Base-by-base conservation (phyloP, 2,329 filamentous ascomycete genomes). In the Sporothrix phasma region DNA sequence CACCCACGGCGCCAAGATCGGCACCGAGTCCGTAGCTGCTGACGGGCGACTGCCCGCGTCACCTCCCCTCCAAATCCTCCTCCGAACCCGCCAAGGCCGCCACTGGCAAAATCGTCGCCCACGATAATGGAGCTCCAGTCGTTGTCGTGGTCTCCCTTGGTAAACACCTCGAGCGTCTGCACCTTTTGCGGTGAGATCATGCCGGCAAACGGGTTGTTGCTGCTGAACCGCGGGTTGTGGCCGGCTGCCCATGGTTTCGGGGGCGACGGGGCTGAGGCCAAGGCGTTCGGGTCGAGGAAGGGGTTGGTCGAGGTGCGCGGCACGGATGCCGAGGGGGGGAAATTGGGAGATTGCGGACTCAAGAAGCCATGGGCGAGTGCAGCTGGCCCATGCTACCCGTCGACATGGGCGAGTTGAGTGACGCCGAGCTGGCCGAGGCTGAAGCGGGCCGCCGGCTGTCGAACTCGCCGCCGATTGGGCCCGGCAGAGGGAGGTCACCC, bases 121-220 rank as follows among this genome's bases (percentile, higher is more conserved):
- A 85, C 77, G 63, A 79, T 78, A 56, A 81, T 77, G 71, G 83
- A 84, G 63, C 81, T 83, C 83, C 83, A 86, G 69, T 82, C 79
- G 46, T 83, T 74, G 66, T 81, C 79, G 68, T 85, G 81, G 61
- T 84, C 80, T 66, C 80, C 79, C 73, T 85, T 85, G 64, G 81
- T 84, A 67, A 84, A 86, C 24, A 86, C 79, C 68, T 85, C 83
- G 34, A 86, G 79, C 6, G 80, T 82, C 39, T 67, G 64, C 61
- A 70, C 61, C 51, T 67, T 63, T 45, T 69, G 68, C n/a, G 68
- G 66, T 60, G 68, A 66, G 62, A 73, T 67, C 43, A 74, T 69
- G 1, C 77, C 71, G 2, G 79, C 81, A 67, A 84, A 84, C 1
- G 82, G 82, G 68, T 85, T 85, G 72, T 85, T 85, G 66, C 82